These are phyloP conservation scores for Saussurea involucrata DNA, from an alignment of 129 eudicot species.

Conservation along the genomic window DNA sequence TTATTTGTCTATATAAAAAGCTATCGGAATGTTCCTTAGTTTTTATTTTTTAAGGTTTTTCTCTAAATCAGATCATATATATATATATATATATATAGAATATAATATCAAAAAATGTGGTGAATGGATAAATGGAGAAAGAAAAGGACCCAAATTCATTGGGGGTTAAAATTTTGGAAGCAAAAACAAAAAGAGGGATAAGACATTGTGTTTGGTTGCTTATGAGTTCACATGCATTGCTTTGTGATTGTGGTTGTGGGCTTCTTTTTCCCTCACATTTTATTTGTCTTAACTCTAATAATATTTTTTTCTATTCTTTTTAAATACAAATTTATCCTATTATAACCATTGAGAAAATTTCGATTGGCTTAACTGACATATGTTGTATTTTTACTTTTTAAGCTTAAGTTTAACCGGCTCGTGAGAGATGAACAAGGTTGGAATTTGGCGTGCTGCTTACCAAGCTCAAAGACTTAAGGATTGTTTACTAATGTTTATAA, in stretches of 20 bases:
- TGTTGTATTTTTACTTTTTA: background rate
- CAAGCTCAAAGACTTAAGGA: too few relatives aligned
- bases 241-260: slow-evolving; percentile 30
- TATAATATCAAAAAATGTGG: background rate
- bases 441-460: too few relatives aligned
- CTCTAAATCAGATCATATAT: too few relatives aligned
- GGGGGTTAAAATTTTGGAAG: slow-evolving; percentile 29
- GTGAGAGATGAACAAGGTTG: too few relatives aligned
- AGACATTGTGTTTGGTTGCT: slow-evolving; percentile 36
- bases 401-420: too few relatives aligned
- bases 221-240: slow-evolving; percentile 42
- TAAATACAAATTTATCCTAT: background rate
- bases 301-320: background rate
- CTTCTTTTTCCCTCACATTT: slow-evolving; percentile 32
- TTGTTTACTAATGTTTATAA: too few relatives aligned
- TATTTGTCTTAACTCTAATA: slow-evolving; percentile 24
- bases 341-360: background rate
- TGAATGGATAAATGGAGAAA: slow-evolving; percentile 17
- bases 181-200: slow-evolving; percentile 29
- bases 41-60: too few relatives aligned
- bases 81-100: background rate
- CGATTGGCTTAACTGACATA: background rate
- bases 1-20: too few relatives aligned
- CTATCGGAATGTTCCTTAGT: too few relatives aligned
- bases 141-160: slow-evolving; percentile 30